Percentiles rank a stretch among this genome's conserved stretches.
Evolutionary conservation across 2,329 filamentous ascomycete genomes (phyloP).

Genomic region (Fonsecaea multimorphosa): DNA sequence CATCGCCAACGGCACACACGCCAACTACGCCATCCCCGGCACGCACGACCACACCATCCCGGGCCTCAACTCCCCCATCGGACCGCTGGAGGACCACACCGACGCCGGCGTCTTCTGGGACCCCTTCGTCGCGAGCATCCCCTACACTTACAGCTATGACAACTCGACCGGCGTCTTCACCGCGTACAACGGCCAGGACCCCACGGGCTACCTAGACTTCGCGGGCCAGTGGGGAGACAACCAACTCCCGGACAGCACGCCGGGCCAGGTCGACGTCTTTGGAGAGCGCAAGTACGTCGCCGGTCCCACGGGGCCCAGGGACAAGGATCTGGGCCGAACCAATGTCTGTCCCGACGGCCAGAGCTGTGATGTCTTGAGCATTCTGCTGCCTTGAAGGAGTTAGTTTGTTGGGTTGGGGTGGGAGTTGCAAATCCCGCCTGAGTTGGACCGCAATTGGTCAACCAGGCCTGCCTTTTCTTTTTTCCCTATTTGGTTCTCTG

Average conservation of each 20-base stretch:
- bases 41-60: constrained; percentile 69
- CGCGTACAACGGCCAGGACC: constrained; percentile 54
- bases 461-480: too few species aligned
- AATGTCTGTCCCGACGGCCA: constrained; percentile 59
- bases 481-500: too few species aligned
- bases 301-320: constrained; percentile 67
- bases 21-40: constrained; percentile 65
- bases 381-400: constrained; percentile 18
- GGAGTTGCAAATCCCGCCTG: too few species aligned
- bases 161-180: constrained; percentile 51
- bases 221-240: constrained; percentile 68
- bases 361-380: constrained; percentile 22
- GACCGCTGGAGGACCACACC: constrained; percentile 60
- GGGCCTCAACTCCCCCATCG: constrained; percentile 61
- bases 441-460: too few species aligned
- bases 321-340: constrained; percentile 63
- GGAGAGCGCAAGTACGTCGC: constrained; percentile 62
- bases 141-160: constrained; percentile 64
- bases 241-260: constrained; percentile 59
- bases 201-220: constrained; percentile 63
- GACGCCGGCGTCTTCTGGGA: constrained; percentile 66
- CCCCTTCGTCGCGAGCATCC: constrained; percentile 59
- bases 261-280: constrained; percentile 50
- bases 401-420: too few species aligned
- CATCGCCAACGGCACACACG: constrained; percentile 67